Evolutionary conservation across 352 stramenopile species (phyloP).

Genomic region (Phytopythium delawarense): DNA sequence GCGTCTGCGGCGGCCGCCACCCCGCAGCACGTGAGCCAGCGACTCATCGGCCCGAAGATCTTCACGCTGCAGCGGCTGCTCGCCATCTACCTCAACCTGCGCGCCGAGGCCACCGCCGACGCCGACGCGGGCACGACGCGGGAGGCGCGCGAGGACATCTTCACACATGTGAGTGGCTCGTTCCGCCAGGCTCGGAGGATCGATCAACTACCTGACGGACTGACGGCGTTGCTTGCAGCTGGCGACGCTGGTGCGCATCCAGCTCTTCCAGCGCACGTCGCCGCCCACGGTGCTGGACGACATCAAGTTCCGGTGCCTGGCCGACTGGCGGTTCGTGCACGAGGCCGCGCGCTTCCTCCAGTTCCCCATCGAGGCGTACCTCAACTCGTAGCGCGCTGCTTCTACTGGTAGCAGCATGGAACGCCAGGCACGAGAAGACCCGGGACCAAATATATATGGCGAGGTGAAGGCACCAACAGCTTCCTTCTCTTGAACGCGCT

Average conservation of each 20-base stretch:
- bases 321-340: conserved; percentile 63
- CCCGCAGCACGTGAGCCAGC: conserved; percentile 45
- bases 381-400: conserved; percentile 24
- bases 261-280: conserved; percentile 74
- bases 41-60: conserved; percentile 66
- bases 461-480: neutral
- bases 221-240: conserved; percentile 31
- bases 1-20: conserved; percentile 17
- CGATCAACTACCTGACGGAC: neutral
- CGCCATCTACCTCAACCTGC: conserved; percentile 75
- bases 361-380: conserved; percentile 61
- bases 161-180: conserved; percentile 48
- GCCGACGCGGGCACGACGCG: conserved; percentile 5
- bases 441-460: neutral
- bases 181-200: neutral
- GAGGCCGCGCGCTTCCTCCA: conserved; percentile 42
- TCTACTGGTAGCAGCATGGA: too few species aligned
- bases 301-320: conserved; percentile 75
- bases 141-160: conserved; percentile 59
- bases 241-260: conserved; percentile 68
- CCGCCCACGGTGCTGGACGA: conserved; percentile 64
- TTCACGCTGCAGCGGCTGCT: conserved; percentile 70
- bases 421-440: neutral
- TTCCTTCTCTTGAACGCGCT: neutral
- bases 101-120: conserved; percentile 37